A percentile compares a stretch with the other conserved stretches of the same genome.
These are phyloP conservation scores for Oryza meridionalis DNA, from an alignment of 176 grass and related monocot species.

Conservation along the genomic window DNA sequence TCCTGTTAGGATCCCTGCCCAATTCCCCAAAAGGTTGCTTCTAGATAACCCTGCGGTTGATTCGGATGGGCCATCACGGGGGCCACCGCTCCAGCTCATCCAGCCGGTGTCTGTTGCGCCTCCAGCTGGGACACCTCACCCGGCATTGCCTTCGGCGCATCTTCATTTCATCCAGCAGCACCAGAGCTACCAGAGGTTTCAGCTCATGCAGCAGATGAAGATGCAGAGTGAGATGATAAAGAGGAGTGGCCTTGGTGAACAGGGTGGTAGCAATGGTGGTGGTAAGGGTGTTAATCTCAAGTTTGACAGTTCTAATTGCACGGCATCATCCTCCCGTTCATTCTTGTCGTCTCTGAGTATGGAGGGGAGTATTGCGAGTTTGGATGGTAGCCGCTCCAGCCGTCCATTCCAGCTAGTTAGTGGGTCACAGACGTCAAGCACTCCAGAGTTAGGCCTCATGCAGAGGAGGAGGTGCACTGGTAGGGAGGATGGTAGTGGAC, in stretches of 20 bases:
- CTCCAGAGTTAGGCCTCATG: conserved; percentile 55
- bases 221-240: conserved; percentile 76
- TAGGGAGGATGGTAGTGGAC: conserved; percentile 72
- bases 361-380: conserved; percentile 79
- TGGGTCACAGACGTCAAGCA: conserved; percentile 69
- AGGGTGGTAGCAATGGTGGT: conserved; percentile 26
- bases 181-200: conserved; percentile 83
- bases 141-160: conserved; percentile 56
- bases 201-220: conserved; percentile 90
- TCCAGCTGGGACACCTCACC: conserved; percentile 12
- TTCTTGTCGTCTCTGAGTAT: conserved; percentile 88
- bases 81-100: conserved; percentile 34
- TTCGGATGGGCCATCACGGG: conserved; percentile 12
- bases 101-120: conserved; percentile 56
- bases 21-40: conserved; percentile 61
- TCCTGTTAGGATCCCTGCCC: conserved; percentile 56
- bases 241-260: conserved; percentile 55
- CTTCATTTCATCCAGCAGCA: conserved; percentile 88
- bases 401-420: conserved; percentile 68
- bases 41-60: conserved; percentile 49
- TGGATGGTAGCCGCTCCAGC: conserved; percentile 63
- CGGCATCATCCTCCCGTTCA: conserved; percentile 75
- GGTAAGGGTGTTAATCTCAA: conserved; percentile 67
- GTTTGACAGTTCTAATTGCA: conserved; percentile 83
- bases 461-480: conserved; percentile 72